A percentile compares a stretch with the other conserved stretches of the same genome.
phyloP scores from a whole-genome alignment of 169 alveolate species.

The Plasmodium coatneyi region DNA sequence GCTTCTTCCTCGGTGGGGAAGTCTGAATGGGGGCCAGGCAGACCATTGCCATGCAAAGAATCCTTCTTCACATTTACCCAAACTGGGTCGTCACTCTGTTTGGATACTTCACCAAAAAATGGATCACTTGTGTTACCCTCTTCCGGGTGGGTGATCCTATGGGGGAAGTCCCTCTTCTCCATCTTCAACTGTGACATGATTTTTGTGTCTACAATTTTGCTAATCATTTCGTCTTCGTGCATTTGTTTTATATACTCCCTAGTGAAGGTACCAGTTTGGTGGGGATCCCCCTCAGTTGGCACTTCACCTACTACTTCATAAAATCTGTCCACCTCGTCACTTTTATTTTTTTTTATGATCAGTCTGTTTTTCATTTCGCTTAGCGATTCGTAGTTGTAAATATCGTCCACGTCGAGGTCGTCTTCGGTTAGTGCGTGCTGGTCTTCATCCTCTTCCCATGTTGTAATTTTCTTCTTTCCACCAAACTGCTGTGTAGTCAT shows the following conservation, averaged over 20 bases:
- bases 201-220: slow-evolving; percentile 10
- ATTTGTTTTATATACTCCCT: background rate
- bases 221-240: slow-evolving; percentile 31
- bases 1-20: background rate
- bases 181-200: background rate
- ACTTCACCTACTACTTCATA: background rate
- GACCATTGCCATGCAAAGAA: background rate
- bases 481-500: background rate
- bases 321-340: background rate
- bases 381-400: slow-evolving; percentile 60
- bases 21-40: background rate
- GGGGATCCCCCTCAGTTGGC: background rate
- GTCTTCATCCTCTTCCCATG: background rate
- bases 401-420: slow-evolving; percentile 48
- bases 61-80: background rate
- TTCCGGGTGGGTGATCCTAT: background rate
- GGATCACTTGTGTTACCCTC: background rate
- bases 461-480: background rate
- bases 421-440: background rate
- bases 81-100: background rate
- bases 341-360: slow-evolving; percentile 52
- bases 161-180: background rate
- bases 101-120: background rate
- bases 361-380: slow-evolving; percentile 50
- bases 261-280: background rate